Evolutionary conservation across 257 asterid species (phyloP).

Genomic region (Misopates orontium): DNA sequence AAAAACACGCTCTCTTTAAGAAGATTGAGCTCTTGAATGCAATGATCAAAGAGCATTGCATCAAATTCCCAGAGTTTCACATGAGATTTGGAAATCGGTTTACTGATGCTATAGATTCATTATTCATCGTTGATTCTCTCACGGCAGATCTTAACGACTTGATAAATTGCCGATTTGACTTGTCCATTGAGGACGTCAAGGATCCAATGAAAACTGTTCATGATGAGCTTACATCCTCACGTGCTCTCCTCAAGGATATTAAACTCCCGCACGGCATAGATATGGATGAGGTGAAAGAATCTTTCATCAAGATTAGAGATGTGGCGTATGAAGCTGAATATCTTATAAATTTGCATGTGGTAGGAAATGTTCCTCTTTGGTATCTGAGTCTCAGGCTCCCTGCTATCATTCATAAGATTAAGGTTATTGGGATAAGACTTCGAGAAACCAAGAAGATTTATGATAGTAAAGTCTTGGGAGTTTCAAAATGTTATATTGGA

Average conservation of each 20-base stretch:
- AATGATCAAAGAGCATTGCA: slow-evolving; percentile 3
- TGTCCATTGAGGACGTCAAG: not conserved
- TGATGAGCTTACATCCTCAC: not conserved
- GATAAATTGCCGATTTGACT: not conserved
- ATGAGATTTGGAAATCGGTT: not conserved
- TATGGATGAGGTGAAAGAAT: slow-evolving; percentile 9
- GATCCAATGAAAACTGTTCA: not conserved
- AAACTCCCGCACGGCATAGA: not conserved
- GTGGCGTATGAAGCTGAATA: not conserved
- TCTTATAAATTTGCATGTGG: not conserved
- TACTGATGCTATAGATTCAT: not conserved
- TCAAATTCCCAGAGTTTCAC: not conserved
- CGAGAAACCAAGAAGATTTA: not conserved
- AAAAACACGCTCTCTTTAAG: not conserved
- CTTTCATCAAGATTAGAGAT: slow-evolving; percentile 3
- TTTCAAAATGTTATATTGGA: no score
- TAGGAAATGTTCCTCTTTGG: slow-evolving; percentile 4
- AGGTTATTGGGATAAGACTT: not conserved
- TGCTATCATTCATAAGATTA: not conserved
- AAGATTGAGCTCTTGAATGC: slow-evolving; percentile 5
- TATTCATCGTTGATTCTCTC: slow-evolving; percentile 8
- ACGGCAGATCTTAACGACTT: not conserved
- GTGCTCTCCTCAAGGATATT: not conserved
- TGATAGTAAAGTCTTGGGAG: not conserved
- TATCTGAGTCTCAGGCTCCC: slow-evolving; percentile 13